Conservation (phyloP, 164 flowering plant genomes). For the Berberis vulgaris region DNA sequence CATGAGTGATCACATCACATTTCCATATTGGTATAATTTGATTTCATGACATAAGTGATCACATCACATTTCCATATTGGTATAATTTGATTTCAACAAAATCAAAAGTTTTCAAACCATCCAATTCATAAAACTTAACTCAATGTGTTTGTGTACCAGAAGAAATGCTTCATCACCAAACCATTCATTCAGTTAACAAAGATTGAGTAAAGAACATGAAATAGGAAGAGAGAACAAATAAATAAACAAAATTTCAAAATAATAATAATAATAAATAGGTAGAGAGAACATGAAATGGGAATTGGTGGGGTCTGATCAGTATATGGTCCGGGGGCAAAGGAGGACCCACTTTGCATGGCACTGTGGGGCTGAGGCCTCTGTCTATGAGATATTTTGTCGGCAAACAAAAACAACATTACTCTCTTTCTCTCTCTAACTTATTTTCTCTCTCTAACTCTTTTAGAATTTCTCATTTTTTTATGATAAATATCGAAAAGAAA, state of each 20-base stretch:
- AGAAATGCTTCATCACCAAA: neutral
- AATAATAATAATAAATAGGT: neutral
- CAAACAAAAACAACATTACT: neutral
- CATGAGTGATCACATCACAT: too few species aligned
- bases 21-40: too few species aligned
- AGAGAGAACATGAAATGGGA: neutral
- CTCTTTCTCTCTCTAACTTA: neutral
- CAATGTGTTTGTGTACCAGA: neutral
- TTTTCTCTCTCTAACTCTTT: neutral
- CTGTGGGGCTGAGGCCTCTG: constrained; percentile 6
- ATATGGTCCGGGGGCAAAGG: neutral
- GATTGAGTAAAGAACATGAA: neutral
- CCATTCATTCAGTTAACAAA: neutral
- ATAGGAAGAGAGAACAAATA: neutral
- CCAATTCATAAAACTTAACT: too few species aligned
- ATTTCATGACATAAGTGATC: too few species aligned
- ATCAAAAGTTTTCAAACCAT: too few species aligned
- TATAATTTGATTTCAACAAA: too few species aligned
- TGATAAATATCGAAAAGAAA: neutral
- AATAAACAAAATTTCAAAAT: neutral
- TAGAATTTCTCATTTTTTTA: neutral
- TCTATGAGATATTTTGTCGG: constrained; percentile 8
- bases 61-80: too few species aligned
- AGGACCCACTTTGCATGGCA: constrained; percentile 7
- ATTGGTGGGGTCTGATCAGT: too few species aligned